Base-by-base conservation (phyloP, 2,329 filamentous ascomycete species). In the Nectriaceae sp. region DNA sequence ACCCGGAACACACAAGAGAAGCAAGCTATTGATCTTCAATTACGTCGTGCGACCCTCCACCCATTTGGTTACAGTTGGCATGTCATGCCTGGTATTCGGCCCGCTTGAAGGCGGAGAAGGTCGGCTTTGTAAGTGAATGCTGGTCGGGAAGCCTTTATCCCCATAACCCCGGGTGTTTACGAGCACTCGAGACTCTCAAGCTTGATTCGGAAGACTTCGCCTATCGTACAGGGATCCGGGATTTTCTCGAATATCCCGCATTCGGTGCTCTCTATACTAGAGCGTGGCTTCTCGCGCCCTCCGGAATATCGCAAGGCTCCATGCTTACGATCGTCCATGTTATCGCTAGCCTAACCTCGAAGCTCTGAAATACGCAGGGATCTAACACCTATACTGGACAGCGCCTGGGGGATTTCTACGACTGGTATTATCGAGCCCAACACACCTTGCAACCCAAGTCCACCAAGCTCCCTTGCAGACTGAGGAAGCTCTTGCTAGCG, bases 191-290 rank as follows among this genome's bases (percentile, higher is more conserved):
- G 20, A 44, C 19, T 13, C 20, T 21, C n/a, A 20, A 18, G 26
- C n/a, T 37, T 35, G 45, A 38, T 11, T 31, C 26, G 22, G 22
- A 16, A 31, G 21, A 21, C 21, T 21, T 16, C 41, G 44, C 31
- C 26, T 38, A 26, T 42, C 31, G 35, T 42, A 22, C 41, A 44
- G 31, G 41, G 49, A 48, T 48, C 21, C 15, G 16, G 44, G 40
- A 39, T 43, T n/a, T n/a, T n/a, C n/a, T n/a, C n/a, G n/a, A n/a
- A 52, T 52, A 46, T 43, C 49, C 49, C 21, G 15, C 19, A 11
- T 19, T 21, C 24, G 33, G 39, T 38, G 21, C 29, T 44, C 36
- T 37, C 6, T 11, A 6, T 10, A 10, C 6, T 18, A 37, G 6
- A 18, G 10, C 16, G 10, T 37, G 10, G 16, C 18, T 31, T 15